phyloP scores from a whole-genome alignment of 2,329 filamentous ascomycete species.

The Tolypocladium ophioglossoides region DNA sequence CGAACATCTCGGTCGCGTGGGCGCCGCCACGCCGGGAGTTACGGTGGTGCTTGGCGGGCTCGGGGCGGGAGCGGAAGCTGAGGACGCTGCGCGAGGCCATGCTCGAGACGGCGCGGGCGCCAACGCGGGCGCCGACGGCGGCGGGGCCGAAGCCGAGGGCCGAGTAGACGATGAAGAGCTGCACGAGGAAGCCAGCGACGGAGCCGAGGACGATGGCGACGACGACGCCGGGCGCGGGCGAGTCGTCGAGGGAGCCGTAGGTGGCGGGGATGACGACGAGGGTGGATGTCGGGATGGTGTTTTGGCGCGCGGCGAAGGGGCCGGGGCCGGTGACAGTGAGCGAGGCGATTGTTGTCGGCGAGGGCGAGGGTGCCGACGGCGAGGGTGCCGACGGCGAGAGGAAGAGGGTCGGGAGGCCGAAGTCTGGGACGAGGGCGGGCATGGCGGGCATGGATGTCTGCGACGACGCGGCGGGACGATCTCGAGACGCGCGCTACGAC shows the following conservation, averaged over 20 bases:
- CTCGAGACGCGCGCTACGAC: not conserved
- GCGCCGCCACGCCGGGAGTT: conserved; percentile 1
- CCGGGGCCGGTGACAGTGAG: too few relatives aligned
- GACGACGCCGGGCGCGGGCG: conserved; percentile 29
- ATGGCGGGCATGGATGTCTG: not conserved
- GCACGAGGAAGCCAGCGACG: conserved; percentile 38
- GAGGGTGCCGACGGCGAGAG: not conserved
- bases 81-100: conserved; percentile 7
- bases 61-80: conserved; percentile 4
- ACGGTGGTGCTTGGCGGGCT: conserved; percentile 1
- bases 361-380: too few relatives aligned
- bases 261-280: conserved; percentile 23
- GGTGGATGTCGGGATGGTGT: conserved; percentile 9
- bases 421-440: not conserved
- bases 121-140: conserved; percentile 8
- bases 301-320: conserved; percentile 1
- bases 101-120: not conserved
- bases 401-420: not conserved
- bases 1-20: conserved; percentile 16
- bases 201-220: conserved; percentile 34
- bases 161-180: conserved; percentile 41
- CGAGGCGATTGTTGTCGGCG: not conserved
- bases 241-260: conserved; percentile 25
- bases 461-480: not conserved
- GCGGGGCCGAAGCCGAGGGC: conserved; percentile 32